A percentile compares a stretch with the other conserved stretches of the same genome.
phyloP scores from a whole-genome alignment of 2,329 filamentous ascomycete genomes.

The Nemania diffusa region DNA sequence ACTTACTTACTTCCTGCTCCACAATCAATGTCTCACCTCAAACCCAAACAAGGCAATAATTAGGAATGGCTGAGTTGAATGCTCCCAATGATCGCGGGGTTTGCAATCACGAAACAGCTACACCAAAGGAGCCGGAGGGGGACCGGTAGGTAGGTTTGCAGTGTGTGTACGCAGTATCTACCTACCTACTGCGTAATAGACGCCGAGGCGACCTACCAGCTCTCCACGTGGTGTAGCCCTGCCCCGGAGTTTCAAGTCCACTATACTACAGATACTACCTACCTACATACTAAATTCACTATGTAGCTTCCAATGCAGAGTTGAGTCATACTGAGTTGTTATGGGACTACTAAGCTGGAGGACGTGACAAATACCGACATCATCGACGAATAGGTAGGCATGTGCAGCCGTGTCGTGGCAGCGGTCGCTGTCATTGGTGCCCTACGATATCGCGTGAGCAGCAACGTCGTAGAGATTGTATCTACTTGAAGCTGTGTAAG shows the following conservation, averaged over 20 bases:
- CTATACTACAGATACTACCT: too few species aligned
- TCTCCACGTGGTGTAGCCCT: conserved; percentile 35
- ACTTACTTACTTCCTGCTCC: conserved; percentile 2
- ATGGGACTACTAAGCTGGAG: conserved; percentile 8
- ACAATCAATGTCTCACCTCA: neutral
- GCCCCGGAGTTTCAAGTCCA: conserved; percentile 28
- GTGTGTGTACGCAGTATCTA: neutral
- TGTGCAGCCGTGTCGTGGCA: conserved; percentile 26
- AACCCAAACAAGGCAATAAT: neutral
- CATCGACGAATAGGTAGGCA: conserved; percentile 12
- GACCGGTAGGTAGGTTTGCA: conserved; percentile 3
- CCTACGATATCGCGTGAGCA: conserved; percentile 27
- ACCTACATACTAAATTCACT: too few species aligned
- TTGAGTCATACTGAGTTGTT: conserved; percentile 33
- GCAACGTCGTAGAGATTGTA: conserved; percentile 13
- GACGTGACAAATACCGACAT: conserved; percentile 24
- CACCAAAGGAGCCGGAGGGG: conserved; percentile 5
- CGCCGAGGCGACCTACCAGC: conserved; percentile 12
- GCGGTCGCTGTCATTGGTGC: conserved; percentile 21
- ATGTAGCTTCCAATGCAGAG: conserved; percentile 21
- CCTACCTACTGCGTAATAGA: too few species aligned
- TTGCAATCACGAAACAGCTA: conserved; percentile 9
- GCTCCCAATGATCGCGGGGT: neutral
- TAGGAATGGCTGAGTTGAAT: neutral
- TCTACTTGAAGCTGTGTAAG: conserved; percentile 24